Base-by-base conservation (phyloP, 805 yeast genomes). In the Ogataea degrootiae region DNA sequence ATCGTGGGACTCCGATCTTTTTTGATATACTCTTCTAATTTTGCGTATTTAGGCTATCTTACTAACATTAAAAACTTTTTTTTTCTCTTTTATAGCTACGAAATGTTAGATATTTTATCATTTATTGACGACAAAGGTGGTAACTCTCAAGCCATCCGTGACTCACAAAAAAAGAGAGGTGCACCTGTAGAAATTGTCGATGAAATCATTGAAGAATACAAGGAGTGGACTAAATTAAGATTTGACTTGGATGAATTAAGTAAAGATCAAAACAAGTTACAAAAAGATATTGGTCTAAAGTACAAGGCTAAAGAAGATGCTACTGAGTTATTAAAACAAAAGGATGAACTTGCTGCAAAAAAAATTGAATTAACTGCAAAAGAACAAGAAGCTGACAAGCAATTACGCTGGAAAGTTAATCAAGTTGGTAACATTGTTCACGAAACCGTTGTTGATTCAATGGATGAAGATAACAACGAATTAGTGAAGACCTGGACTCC, bases 91-190 rank as follows among this genome's bases (percentile, higher is more conserved):
- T 11, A 12, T 11, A 23, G 23, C 6, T 41, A 17, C 35, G 56
- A 37, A 46, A 92, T 94, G 99, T 82, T 94, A 71, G 99, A 94
- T 69, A 88, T 94, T 57, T 75, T 85, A 56, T 86, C 87, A 65
- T 94, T 94, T 67, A 84, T 94, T 59, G 96, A 83, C 59, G 99
- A 94, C 66, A 92, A 90, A 72, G 99, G 99, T 50, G 99, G 99
- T 53, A 81, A 91, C 68, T 97, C 99, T 39, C 92, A 91, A 58
- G 74, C 74, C 46, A 89, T 94, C 66, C 85, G 85, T 67, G 80
- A 74, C 62, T 91, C 97, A 36, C 99, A 94, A 71, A 82, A 74
- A 68, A 96, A 95, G 53, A 89, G 99, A 76, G 96, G 96, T 52
- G 98, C 80, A 59, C 74, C 94, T 34, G 98, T 91, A 45, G 99